These are phyloP conservation scores for Pyricularia grisea DNA, from an alignment of 2,329 filamentous ascomycete genomes.

Conservation along the genomic window DNA sequence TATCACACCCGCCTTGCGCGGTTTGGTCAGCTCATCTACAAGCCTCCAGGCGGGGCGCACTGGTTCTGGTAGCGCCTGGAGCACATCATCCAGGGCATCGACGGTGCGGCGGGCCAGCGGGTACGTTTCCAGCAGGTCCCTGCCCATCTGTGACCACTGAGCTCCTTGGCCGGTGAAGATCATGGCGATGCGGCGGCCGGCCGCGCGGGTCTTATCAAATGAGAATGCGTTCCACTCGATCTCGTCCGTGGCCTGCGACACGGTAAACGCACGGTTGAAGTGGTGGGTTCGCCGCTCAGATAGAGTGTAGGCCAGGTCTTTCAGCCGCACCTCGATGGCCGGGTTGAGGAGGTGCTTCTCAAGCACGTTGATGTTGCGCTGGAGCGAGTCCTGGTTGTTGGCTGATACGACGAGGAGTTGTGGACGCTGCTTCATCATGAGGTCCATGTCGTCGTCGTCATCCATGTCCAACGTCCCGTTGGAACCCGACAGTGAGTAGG, in stretches of 20 bases:
- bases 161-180: conserved; percentile 25
- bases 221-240: neutral
- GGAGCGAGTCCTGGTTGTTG: conserved; percentile 11
- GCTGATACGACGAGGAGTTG: conserved; percentile 11
- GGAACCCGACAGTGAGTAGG: too few species aligned
- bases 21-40: conserved; percentile 9
- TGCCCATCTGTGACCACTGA: conserved; percentile 21
- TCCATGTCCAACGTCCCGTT: neutral
- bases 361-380: conserved; percentile 6
- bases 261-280: neutral
- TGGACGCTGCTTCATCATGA: neutral
- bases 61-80: conserved; percentile 5
- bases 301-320: conserved; percentile 17
- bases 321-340: neutral
- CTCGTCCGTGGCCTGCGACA: neutral
- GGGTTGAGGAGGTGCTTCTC: conserved; percentile 7
- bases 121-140: conserved; percentile 7
- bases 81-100: neutral
- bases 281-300: conserved; percentile 5
- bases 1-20: conserved; percentile 14
- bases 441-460: neutral
- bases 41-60: conserved; percentile 22
- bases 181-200: conserved; percentile 8
- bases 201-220: neutral
- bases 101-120: conserved; percentile 3